phyloP scores from a whole-genome alignment of 495 filamentous ascomycete genomes.

The Chaetomium cochliodes region DNA sequence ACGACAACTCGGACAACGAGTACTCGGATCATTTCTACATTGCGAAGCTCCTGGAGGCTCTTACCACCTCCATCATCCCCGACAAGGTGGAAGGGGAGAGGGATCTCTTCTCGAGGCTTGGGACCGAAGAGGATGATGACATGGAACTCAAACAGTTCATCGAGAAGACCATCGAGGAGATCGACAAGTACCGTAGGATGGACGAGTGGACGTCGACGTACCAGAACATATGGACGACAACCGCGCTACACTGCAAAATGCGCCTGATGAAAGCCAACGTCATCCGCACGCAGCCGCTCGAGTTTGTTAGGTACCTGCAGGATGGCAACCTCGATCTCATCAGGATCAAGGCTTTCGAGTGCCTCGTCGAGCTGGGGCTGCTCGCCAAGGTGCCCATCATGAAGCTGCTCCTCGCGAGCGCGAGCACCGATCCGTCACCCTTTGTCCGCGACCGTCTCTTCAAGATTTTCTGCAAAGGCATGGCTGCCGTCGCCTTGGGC shows the following conservation, averaged over 20 bases:
- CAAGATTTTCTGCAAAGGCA: constrained; percentile 62
- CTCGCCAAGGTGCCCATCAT: constrained; percentile 61
- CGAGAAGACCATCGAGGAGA: constrained; percentile 71
- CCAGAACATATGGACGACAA: constrained; percentile 84
- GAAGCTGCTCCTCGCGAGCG: constrained; percentile 64
- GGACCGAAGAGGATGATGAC: constrained; percentile 43
- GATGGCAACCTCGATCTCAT: constrained; percentile 75
- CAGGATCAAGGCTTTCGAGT: constrained; percentile 78
- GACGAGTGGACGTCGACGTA: constrained; percentile 92
- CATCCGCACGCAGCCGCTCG: constrained; percentile 57
- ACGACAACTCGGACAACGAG: constrained; percentile 86
- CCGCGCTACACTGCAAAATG: constrained; percentile 75
- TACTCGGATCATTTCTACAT: constrained; percentile 88
- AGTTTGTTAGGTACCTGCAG: constrained; percentile 78
- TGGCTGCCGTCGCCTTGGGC: constrained; percentile 80
- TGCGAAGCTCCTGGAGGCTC: constrained; percentile 71
- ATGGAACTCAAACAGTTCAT: constrained; percentile 53
- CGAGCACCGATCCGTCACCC: constrained; percentile 77
- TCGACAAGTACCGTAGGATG: constrained; percentile 85
- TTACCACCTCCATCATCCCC: constrained; percentile 73
- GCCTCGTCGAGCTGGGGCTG: constrained; percentile 74
- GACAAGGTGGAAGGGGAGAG: constrained; percentile 55
- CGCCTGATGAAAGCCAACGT: constrained; percentile 69
- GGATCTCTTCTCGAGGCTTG: constrained; percentile 39
- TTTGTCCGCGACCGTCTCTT: constrained; percentile 72